Percentiles rank a stretch among this genome's conserved stretches.
Evolutionary conservation across 495 filamentous ascomycete species (phyloP).

Genomic region (Clavariopsis aquatica): DNA sequence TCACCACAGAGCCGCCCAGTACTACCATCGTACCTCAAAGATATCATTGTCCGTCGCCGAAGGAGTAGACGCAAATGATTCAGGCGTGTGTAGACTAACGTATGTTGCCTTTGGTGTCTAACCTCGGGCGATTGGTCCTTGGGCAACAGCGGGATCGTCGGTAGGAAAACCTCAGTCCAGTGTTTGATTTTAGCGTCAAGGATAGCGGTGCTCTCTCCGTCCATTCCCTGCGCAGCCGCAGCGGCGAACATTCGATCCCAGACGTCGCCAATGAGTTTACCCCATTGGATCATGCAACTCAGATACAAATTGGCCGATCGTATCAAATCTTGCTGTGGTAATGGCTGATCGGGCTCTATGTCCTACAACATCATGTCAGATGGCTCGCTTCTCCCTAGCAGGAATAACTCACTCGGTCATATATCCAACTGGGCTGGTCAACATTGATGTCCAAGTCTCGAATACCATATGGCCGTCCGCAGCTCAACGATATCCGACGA

Average conservation of each 20-base stretch:
- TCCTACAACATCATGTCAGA: slow-evolving; percentile 4
- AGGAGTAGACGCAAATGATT: slow-evolving; percentile 19
- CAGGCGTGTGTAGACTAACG: slow-evolving; percentile 21
- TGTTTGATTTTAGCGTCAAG: slow-evolving; percentile 25
- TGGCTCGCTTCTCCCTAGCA: not conserved
- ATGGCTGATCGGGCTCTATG: slow-evolving; percentile 10
- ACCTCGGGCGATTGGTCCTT: slow-evolving; percentile 1
- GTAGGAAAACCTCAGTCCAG: slow-evolving; percentile 7
- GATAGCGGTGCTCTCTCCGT: slow-evolving; percentile 5
- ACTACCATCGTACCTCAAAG: slow-evolving; percentile 14
- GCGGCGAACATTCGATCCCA: slow-evolving; percentile 29
- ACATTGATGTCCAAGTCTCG: slow-evolving; percentile 26
- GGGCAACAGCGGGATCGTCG: slow-evolving; percentile 6
- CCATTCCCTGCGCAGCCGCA: not conserved
- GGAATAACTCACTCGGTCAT: slow-evolving; percentile 9
- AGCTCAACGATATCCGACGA: slow-evolving; percentile 33
- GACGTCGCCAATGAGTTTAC: slow-evolving; percentile 16
- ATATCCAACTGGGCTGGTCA: slow-evolving; percentile 15
- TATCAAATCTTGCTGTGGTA: slow-evolving; percentile 8
- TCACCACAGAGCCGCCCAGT: slow-evolving; percentile 19
- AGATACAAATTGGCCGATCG: slow-evolving; percentile 15
- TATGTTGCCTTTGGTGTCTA: slow-evolving; percentile 8
- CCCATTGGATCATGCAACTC: slow-evolving; percentile 21
- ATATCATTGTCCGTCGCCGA: slow-evolving; percentile 8
- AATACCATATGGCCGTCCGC: slow-evolving; percentile 30